phyloP scores from a whole-genome alignment of 305 asterid species.

The Salvia sclarea region DNA sequence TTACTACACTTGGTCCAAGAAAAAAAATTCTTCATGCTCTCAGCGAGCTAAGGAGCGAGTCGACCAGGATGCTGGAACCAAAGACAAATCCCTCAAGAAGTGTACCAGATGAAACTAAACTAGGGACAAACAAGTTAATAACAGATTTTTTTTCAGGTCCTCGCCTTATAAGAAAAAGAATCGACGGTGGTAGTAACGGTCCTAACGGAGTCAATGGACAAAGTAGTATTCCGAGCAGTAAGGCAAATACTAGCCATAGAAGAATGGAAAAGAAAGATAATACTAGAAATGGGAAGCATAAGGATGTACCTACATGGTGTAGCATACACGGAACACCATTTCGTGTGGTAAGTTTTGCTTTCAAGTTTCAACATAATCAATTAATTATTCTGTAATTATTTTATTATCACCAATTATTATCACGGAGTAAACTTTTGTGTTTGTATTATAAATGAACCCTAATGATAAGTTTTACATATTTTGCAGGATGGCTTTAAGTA shows the following conservation, averaged over 20 bases:
- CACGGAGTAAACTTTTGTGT: too few relatives aligned
- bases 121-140: slow-evolving; percentile 63
- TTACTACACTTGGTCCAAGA: slow-evolving; percentile 89
- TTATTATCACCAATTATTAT: neutral
- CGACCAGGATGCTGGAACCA: slow-evolving; percentile 40
- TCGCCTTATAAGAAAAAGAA: slow-evolving; percentile 42
- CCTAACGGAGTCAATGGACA: too few relatives aligned
- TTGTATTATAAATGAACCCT: neutral
- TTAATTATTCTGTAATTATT: slow-evolving; percentile 1
- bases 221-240: slow-evolving; percentile 36
- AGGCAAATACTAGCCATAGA: slow-evolving; percentile 37
- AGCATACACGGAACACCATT: slow-evolving; percentile 89
- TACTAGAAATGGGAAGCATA: slow-evolving; percentile 53
- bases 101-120: slow-evolving; percentile 47
- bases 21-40: slow-evolving; percentile 75
- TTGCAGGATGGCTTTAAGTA: slow-evolving; percentile 93
- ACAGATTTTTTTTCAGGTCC: slow-evolving; percentile 82
- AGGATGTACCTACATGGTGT: slow-evolving; percentile 78
- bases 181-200: slow-evolving; percentile 28
- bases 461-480: slow-evolving; percentile 22
- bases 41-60: slow-evolving; percentile 49
- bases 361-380: too few relatives aligned
- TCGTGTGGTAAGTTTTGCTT: slow-evolving; percentile 63
- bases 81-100: slow-evolving; percentile 41
- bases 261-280: slow-evolving; percentile 43